Evolutionary conservation across 2,329 filamentous ascomycete genomes (phyloP).

Genomic region (Aureobasidium mangrovei): DNA sequence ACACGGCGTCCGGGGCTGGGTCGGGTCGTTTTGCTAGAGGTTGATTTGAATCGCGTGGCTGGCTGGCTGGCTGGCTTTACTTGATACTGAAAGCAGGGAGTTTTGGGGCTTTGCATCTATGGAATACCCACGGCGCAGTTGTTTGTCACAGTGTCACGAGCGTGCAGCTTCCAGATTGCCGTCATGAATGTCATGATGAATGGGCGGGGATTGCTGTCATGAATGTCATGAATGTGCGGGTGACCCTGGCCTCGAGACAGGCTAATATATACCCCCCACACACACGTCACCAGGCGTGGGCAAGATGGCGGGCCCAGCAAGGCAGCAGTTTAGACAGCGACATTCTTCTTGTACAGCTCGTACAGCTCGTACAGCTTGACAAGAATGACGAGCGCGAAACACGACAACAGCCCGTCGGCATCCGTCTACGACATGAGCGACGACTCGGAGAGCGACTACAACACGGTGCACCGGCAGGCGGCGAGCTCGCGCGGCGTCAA

Average conservation of each 20-base stretch:
- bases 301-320: neutral
- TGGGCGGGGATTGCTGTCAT: no score
- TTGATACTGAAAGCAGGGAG: neutral
- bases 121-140: neutral
- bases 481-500: constrained; percentile 77
- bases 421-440: constrained; percentile 96
- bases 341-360: neutral
- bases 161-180: neutral
- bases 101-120: neutral
- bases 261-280: neutral
- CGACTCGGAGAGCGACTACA: constrained; percentile 90
- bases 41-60: neutral
- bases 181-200: no score
- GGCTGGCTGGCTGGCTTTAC: no score
- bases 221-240: no score
- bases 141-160: neutral
- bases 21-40: constrained; percentile 8
- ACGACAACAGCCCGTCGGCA: constrained; percentile 49
- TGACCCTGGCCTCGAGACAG: no score
- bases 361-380: neutral
- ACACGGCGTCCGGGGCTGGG: neutral
- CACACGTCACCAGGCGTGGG: constrained; percentile 1
- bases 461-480: constrained; percentile 81
- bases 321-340: constrained; percentile 2
- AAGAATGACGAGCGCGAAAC: neutral